These are phyloP conservation scores for Acanthochlamys bracteata DNA, from an alignment of 106 monocot species.

Conservation along the genomic window DNA sequence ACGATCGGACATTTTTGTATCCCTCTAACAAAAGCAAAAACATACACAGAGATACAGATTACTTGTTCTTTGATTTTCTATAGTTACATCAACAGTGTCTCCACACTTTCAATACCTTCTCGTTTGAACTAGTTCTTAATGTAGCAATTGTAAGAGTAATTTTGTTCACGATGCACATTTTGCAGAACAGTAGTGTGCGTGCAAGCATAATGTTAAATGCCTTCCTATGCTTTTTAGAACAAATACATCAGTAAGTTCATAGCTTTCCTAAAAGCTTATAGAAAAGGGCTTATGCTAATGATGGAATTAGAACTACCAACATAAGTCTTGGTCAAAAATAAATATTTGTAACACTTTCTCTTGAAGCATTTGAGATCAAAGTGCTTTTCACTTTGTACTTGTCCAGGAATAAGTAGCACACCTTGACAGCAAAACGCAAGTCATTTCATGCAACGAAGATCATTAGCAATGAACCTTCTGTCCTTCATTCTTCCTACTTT, in stretches of 20 bases:
- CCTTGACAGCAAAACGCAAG: conserved; percentile 1
- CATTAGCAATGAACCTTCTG: conserved; percentile 4
- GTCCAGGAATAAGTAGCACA: background rate
- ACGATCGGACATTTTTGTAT: too few relatives aligned
- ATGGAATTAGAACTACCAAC: background rate
- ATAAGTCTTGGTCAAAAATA: conserved; percentile 1
- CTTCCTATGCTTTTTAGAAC: too few relatives aligned
- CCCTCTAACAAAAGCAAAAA: too few relatives aligned
- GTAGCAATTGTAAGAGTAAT: too few relatives aligned
- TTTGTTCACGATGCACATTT: too few relatives aligned
- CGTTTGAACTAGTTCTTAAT: too few relatives aligned
- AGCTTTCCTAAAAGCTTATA: background rate
- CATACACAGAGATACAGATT: too few relatives aligned
- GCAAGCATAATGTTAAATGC: too few relatives aligned
- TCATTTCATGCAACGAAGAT: conserved; percentile 15
- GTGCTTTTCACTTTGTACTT: background rate
- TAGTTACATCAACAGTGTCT: too few relatives aligned
- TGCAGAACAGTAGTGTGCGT: too few relatives aligned
- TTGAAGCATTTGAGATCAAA: background rate
- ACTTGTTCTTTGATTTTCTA: too few relatives aligned
- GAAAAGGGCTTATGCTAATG: background rate
- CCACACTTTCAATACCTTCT: too few relatives aligned
- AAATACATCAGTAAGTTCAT: background rate
- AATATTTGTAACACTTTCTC: background rate
- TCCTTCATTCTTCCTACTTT: background rate